A percentile compares a stretch with the other conserved stretches of the same genome.
Evolutionary conservation across 306 rosid genomes (phyloP).

Genomic region (Abrus pulchellus): DNA sequence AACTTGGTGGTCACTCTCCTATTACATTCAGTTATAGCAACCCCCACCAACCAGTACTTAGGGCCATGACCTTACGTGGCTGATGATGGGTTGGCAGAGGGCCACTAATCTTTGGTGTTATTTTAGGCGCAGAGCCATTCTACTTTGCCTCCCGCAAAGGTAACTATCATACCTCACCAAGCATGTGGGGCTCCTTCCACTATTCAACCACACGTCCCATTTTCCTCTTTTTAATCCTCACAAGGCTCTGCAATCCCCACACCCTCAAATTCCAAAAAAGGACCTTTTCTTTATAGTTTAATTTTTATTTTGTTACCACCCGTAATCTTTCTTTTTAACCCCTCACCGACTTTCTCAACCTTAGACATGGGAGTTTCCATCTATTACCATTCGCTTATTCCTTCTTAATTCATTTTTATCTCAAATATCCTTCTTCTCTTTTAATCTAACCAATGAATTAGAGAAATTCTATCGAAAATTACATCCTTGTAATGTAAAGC

Average conservation of each 20-base stretch:
- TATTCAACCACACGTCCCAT: constrained; percentile 14
- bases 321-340: background rate
- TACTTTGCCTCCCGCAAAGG: constrained; percentile 57
- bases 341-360: background rate
- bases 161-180: constrained; percentile 49
- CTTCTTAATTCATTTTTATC: background rate
- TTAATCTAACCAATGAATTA: background rate
- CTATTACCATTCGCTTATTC: background rate
- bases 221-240: constrained; percentile 30
- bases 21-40: constrained; percentile 45
- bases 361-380: background rate
- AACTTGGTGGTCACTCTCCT: constrained; percentile 44
- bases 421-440: background rate
- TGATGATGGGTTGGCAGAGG: constrained; percentile 52
- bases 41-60: constrained; percentile 51
- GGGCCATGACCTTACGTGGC: constrained; percentile 41
- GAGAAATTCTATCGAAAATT: background rate
- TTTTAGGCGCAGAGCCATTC: constrained; percentile 35
- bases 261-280: constrained; percentile 9
- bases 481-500: background rate
- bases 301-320: background rate
- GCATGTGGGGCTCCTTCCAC: constrained; percentile 39
- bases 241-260: background rate
- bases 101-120: constrained; percentile 28
- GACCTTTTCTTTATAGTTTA: background rate